Base-by-base conservation (phyloP, 345 rosid genomes). In the Camelina laxa region DNA sequence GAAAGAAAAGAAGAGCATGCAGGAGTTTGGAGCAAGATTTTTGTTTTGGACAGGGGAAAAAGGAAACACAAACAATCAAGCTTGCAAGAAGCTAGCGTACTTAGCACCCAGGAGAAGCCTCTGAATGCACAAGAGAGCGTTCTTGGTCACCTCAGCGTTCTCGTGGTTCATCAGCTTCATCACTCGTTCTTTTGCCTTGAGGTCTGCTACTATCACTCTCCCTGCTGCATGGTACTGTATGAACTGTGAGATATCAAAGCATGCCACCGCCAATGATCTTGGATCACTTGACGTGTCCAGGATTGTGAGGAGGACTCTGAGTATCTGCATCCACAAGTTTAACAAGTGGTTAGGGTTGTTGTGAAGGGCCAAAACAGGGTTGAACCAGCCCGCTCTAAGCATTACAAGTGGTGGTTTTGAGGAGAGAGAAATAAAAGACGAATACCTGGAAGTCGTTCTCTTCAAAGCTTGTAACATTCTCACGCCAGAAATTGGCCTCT, bases 71-170 rank as follows among this genome's bases (percentile, higher is more conserved):
- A 22, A 57, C 58, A 33, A 22, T 87, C 82, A 94, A 24, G 57
- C 90, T 90, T 94, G 97, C 88, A 94, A 85, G 81, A 94, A 94
- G 89, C 98, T 91, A 3, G 98, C 98, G 56, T 94, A 94, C 85
- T 91, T 91, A 49, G 95, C 91, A 6, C 97, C 94, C 0, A 91
- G 81, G 86, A 91, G 90, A 63, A 91, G 97, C 91, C 97, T 89
- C 67, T 89, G 97, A 64, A 91, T 84, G 65, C 97, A 89, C 70
- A 91, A 87, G 16, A 91, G 79, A 14, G 97, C 89, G 20, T 85
- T 88, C 75, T 89, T 91, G 17, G 94, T 91, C 3, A 91, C 97
- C 78, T 91, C 97, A 0, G 87, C 83, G 22, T 84, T 91, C 76
- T 91, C 97, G 19, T 91, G 95, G 85, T 85, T 89, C 92, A 91